phyloP scores from a whole-genome alignment of 2,329 filamentous ascomycete species.

The Eutypella sp. region DNA sequence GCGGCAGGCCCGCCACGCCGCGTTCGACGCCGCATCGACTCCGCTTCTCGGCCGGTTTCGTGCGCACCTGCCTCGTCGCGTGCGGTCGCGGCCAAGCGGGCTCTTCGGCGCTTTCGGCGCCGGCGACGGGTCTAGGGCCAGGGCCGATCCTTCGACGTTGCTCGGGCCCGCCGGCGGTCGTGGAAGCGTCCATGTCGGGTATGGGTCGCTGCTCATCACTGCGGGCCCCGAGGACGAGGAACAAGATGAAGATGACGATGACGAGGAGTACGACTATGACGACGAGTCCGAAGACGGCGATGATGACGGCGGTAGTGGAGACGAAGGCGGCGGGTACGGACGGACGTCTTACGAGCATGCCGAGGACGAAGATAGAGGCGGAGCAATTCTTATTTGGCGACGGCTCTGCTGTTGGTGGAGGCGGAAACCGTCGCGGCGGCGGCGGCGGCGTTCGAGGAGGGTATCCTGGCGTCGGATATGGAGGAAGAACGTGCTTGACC shows the following conservation, averaged over 20 bases:
- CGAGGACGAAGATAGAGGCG: too few relatives aligned
- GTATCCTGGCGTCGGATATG: constrained; percentile 25
- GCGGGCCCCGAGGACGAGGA: constrained; percentile 32
- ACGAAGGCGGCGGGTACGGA: constrained; percentile 20
- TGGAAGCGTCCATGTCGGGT: constrained; percentile 52
- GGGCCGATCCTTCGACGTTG: constrained; percentile 23
- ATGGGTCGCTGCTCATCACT: constrained; percentile 49
- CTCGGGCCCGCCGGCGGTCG: constrained; percentile 34
- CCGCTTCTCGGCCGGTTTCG: constrained; percentile 62
- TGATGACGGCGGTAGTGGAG: constrained; percentile 27
- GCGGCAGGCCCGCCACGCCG: constrained; percentile 38
- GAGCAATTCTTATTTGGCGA: too few relatives aligned
- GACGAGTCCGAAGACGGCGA: constrained; percentile 28
- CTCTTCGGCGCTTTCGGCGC: constrained; percentile 6
- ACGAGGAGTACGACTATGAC: constrained; percentile 12
- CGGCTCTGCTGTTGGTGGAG: too few relatives aligned
- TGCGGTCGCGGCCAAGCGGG: not conserved
- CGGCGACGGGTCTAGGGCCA: constrained; percentile 15
- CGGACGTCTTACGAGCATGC: constrained; percentile 24
- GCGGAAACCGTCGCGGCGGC: constrained; percentile 23
- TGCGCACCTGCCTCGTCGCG: constrained; percentile 39
- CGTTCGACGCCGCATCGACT: constrained; percentile 44
- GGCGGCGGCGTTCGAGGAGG: constrained; percentile 27
- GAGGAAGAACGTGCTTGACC: constrained; percentile 38
- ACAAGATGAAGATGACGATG: constrained; percentile 26